Base-by-base conservation (phyloP, 139 green algal species). In the Chlorella sp. region DNA sequence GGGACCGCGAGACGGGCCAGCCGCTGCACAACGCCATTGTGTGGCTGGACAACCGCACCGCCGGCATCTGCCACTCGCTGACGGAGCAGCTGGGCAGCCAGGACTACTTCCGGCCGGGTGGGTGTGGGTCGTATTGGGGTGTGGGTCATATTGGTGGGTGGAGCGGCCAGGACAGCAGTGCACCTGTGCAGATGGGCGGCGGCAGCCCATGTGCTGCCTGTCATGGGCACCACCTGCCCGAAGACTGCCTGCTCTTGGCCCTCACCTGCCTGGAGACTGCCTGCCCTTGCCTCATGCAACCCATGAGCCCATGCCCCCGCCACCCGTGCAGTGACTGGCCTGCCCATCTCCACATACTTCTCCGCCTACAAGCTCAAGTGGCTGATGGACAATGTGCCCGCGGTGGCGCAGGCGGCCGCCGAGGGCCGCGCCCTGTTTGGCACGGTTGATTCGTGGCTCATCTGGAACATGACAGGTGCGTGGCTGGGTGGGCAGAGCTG, bases 291-390 rank as follows among this genome's bases (percentile, higher is more conserved):
- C 17, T 71, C 64, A 36, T 16, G 25, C 32, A 74, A 74, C 32
- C 68, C 32, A 51, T 1, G 26, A 5, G 28, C 16, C 36, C 9
- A 11, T 36, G 26, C 28, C 63, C 13, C 1, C 6, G 44, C 44
- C 44, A 51, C n/a, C 28, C 4, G 34, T 41, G 57, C 76, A 82
- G 76, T 93, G 11, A 98, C 95, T 4, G 97, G 97, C 13, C 90
- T 99, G 32, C 97, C 97, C 39, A 92, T 99, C 47, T 96, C 86
- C 65, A 97, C 96, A 39, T 99, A 99, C 93, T 99, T 99, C 85
- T 95, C 90, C 16, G 95, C 94, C 9, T 93, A 97, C 86, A 99
- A 99, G 91, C 90, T 98, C 30, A 88, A 87, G 80, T 99, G 98
- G 98, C 69, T 99, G 87, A 82, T 96, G 62, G 92, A 98, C 20